Evolutionary conservation across 306 rosid genomes (phyloP), one percentile per base, ranked within the genome.

Genomic region (Mucuna pruriens): DNA sequence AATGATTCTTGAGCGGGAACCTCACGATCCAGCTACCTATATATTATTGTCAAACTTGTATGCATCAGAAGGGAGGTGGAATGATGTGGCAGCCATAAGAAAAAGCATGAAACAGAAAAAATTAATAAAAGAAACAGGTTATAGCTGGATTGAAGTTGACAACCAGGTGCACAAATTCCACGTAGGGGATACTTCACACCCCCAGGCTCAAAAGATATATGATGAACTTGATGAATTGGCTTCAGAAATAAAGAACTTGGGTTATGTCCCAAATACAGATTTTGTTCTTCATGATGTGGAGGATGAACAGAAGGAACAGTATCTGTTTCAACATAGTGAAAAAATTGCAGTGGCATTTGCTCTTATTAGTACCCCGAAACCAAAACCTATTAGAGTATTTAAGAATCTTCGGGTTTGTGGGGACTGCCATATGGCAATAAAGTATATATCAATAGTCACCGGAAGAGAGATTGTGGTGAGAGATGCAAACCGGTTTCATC

Each of bases 251-350:
- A 89, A 84, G 83, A 84, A 81, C 8, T 4, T 84, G 77, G 92
- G 95, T 23, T 89, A 91, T 86, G 80, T 82, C 67, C 92, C 92
- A 9, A 65, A 89, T 63, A 86, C 90, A 40, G 88, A 84, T 75
- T 89, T 89, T 80, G 95, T 89, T 62, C 92, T 91, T 84, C 92
- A 91, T 75, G 92, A 89, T 49, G 91, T 91, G 79, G 91, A 89
- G 81, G 92, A 91, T 54, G 90, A 89, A 39, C 90, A 69, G 33
- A 91, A 91, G 84, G 92, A 87, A 60, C 92, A 84, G 23, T 85
- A 74, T 77, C 86, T 90, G 63, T 89, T 89, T 82, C 92, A 90
- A 39, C 94, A 90, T 63, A 87, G 92, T 75, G 92, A 91, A 82
- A 91, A 89, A 89, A 81, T 91, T 77, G 91, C 95, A 33, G 92